Evolutionary conservation across 129 eudicot genomes (phyloP).

Genomic region (Lactuca saligna): DNA sequence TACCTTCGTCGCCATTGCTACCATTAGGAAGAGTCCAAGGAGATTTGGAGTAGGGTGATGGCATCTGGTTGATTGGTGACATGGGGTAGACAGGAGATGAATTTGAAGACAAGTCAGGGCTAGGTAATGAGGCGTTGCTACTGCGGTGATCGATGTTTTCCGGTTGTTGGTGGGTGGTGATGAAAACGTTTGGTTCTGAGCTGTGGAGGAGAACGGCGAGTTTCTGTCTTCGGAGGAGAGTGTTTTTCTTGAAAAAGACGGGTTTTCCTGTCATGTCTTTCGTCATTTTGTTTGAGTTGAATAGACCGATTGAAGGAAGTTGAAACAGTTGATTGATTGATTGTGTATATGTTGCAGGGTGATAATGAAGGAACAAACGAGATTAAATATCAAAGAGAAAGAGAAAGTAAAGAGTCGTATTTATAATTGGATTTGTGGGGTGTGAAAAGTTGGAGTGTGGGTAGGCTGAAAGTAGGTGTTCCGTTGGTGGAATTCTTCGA

Average conservation of each 20-base stretch:
- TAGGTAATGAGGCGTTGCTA: constrained; percentile 41
- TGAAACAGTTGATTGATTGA: too few species aligned
- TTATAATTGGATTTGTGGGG: too few species aligned
- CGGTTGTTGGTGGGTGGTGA: constrained; percentile 1
- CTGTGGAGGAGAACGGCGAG: constrained; percentile 49
- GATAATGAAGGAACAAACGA: too few species aligned
- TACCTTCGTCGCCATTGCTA: neutral
- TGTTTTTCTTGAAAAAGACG: constrained; percentile 17
- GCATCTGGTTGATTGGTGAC: constrained; percentile 48
- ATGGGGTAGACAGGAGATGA: constrained; percentile 37
- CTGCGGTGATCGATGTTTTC: constrained; percentile 16
- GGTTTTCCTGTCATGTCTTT: constrained; percentile 10
- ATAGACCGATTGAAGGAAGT: too few species aligned
- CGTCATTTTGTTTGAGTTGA: too few species aligned
- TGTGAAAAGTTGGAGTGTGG: too few species aligned
- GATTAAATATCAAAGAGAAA: too few species aligned
- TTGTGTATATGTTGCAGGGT: too few species aligned
- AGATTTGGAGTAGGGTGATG: constrained; percentile 61
- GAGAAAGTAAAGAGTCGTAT: too few species aligned
- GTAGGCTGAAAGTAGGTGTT: too few species aligned
- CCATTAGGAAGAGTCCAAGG: constrained; percentile 57
- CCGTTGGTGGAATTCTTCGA: too few species aligned
- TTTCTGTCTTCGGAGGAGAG: constrained; percentile 39
- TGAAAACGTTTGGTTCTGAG: constrained; percentile 40
- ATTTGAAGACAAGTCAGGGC: constrained; percentile 33